These are phyloP conservation scores for Protomyces inouyei DNA, from an alignment of 1,139 yeast genomes.

Conservation along the genomic window DNA sequence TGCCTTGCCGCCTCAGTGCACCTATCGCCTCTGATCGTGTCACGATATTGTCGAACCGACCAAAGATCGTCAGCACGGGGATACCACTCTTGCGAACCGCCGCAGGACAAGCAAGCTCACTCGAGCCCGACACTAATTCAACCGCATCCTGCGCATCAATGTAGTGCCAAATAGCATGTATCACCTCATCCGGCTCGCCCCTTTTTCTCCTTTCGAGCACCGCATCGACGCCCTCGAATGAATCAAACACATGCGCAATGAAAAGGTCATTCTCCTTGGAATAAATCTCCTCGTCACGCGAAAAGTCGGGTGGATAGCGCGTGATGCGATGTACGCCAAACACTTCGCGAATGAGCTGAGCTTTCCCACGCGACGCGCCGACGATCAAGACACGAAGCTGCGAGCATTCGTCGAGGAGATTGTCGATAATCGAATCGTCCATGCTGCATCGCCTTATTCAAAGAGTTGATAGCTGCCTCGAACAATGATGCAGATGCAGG, in stretches of 20 bases:
- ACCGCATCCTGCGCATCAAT: constrained; percentile 15
- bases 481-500: not conserved
- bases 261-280: constrained; percentile 21
- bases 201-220: constrained; percentile 3
- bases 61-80: constrained; percentile 18
- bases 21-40: constrained; percentile 12
- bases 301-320: constrained; percentile 20
- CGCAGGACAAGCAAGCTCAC: constrained; percentile 5
- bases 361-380: constrained; percentile 24
- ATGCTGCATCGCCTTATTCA: not conserved
- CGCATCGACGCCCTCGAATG: constrained; percentile 10
- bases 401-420: constrained; percentile 23
- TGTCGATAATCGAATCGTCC: constrained; percentile 9
- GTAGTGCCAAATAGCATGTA: constrained; percentile 23
- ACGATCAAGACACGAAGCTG: constrained; percentile 14
- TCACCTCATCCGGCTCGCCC: constrained; percentile 20
- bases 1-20: not conserved
- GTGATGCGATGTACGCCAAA: constrained; percentile 23
- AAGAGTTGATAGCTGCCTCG: not conserved
- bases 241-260: constrained; percentile 21
- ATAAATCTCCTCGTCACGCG: constrained; percentile 21
- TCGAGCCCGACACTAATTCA: not conserved
- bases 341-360: constrained; percentile 21
- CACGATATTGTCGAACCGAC: constrained; percentile 19
- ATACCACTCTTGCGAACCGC: constrained; percentile 1